Evolutionary conservation across 305 asterid species (phyloP).

Genomic region (Fraxinus paxiana): DNA sequence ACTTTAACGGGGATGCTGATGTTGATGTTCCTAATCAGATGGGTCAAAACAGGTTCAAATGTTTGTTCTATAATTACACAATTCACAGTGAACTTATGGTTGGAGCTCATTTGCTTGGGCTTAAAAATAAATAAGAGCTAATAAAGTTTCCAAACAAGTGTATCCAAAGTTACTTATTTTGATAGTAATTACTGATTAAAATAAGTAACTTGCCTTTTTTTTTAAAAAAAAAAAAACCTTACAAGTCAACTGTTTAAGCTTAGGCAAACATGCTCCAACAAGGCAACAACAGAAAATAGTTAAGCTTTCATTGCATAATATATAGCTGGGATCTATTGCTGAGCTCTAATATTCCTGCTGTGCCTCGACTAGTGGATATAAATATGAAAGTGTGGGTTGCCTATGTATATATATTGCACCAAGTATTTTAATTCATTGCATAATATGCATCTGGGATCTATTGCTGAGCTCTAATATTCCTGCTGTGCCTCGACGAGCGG

Average conservation of each 20-base stretch:
- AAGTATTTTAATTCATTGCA: neutral
- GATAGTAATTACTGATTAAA: neutral
- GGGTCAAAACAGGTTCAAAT: slow-evolving; percentile 59
- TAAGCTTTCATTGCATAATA: neutral
- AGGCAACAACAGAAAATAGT: neutral
- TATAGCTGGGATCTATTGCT: neutral
- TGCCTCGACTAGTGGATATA: neutral
- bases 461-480: neutral
- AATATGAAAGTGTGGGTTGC: neutral
- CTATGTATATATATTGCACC: neutral
- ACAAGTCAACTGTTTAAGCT: neutral
- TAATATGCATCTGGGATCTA: neutral
- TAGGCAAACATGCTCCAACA: neutral
- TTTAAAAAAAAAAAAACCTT: neutral
- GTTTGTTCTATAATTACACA: neutral
- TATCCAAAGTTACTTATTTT: neutral
- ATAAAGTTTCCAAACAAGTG: neutral
- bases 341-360: neutral
- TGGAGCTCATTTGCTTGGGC: neutral
- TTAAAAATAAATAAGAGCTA: neutral
- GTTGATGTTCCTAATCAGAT: slow-evolving; percentile 40
- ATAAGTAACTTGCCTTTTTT: neutral
- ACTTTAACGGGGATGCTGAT: slow-evolving; percentile 53
- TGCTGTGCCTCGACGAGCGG: neutral
- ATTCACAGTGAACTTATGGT: neutral